Base-by-base conservation (phyloP, 345 rosid species). In the Acer campestre region DNA sequence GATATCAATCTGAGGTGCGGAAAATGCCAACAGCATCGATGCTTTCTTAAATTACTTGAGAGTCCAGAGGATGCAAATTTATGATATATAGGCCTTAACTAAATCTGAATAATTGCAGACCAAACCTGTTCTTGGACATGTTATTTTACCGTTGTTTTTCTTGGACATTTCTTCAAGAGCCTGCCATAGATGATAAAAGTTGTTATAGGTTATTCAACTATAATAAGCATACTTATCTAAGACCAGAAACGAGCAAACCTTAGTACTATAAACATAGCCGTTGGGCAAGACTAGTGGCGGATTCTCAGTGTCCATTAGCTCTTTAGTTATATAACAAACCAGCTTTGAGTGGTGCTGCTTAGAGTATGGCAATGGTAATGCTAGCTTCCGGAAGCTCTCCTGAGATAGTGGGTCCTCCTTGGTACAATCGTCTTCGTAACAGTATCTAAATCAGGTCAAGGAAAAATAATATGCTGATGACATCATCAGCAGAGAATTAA, bases 311-410 rank as follows among this genome's bases (percentile, higher is more conserved):
- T 96, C 98, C 99, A 96, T 94, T 12, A 91, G 86, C 83, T 94
- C 95, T 84, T 92, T 96, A 17, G 98, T 88, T 82, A 96, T 94
- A 84, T 89, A 94, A 85, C 98, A 96, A 68, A 96, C 95, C 66
- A 96, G 98, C 89, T 96, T 96, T 12, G 98, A 96, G 78, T 96
- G 97, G 77, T 94, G 95, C 88, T 91, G 99, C 86, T 96, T 96
- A 13, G 99, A 96, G 85, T 76, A 94, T 0, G 99, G 98, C 70
- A 96, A 84, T 38, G 95, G 95, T 83, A 75, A 25, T 55, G 98
- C 98, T 77, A 96, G 85, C 83, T 89, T 92, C 79, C 95, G 78
- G 88, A 96, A 96, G 86, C 88, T 89, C 78, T 96, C 98, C 79
- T 94, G 99, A 29, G 99, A 92, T 44, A 96, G 85, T 0, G 99